Conservation (phyloP, 805 yeast species). For the Schizosaccharomyces japonicus region DNA sequence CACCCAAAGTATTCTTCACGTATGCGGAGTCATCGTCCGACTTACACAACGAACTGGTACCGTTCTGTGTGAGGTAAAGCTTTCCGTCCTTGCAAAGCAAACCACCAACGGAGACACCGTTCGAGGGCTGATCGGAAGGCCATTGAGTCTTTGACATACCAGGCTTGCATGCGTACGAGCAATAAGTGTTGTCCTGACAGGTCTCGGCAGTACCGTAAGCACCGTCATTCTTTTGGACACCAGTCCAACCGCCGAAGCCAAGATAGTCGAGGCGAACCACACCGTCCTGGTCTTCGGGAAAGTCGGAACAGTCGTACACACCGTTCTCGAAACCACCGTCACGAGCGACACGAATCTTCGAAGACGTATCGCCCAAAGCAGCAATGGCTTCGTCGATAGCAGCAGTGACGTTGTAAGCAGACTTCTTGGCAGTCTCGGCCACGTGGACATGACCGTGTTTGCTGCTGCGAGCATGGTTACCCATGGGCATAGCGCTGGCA, state of each 20-base stretch:
- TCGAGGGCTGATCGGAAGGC: slow-evolving; percentile 70
- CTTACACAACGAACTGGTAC: slow-evolving; percentile 49
- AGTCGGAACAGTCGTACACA: slow-evolving; percentile 33
- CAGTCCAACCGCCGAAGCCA: slow-evolving; percentile 66
- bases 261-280: slow-evolving; percentile 50
- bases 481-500: not conserved
- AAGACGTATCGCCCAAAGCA: too few species aligned
- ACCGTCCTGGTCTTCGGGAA: slow-evolving; percentile 62
- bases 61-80: slow-evolving; percentile 56
- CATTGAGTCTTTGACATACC: slow-evolving; percentile 98
- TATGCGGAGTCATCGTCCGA: slow-evolving; percentile 58
- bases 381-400: not conserved
- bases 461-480: not conserved
- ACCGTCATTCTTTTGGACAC: slow-evolving; percentile 34
- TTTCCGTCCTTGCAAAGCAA: slow-evolving; percentile 56
- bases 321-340: slow-evolving; percentile 43
- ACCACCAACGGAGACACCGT: slow-evolving; percentile 89
- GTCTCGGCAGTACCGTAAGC: slow-evolving; percentile 26
- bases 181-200: slow-evolving; percentile 76
- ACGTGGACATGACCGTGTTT: not conserved
- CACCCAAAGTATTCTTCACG: slow-evolving; percentile 37
- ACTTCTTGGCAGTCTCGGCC: too few species aligned
- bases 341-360: too few species aligned
- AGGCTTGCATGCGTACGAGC: slow-evolving; percentile 94
- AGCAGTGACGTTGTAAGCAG: not conserved